These are phyloP conservation scores for Boletus mariae DNA, from an alignment of 1,284 basidiomycete species.

Conservation along the genomic window DNA sequence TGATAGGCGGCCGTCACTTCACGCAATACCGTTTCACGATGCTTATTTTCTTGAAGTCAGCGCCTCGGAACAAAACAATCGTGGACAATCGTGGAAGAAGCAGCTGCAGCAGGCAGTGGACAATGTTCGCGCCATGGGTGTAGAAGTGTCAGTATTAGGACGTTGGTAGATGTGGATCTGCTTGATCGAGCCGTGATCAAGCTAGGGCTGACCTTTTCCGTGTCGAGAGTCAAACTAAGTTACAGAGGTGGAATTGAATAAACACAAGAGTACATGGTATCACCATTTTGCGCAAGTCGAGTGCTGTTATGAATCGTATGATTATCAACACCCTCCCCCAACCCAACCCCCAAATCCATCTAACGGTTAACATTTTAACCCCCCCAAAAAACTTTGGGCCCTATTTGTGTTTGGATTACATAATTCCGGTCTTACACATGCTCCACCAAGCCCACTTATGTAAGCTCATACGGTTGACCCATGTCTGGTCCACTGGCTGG, in stretches of 20 bases:
- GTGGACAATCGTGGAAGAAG: constrained; percentile 17
- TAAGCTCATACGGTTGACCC: constrained; percentile 3
- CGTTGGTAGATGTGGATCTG: constrained; percentile 37
- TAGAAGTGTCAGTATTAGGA: constrained; percentile 37
- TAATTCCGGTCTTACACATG: not conserved
- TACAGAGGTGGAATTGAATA: too few relatives aligned
- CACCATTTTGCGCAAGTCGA: too few relatives aligned
- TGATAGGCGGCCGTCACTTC: constrained; percentile 57
- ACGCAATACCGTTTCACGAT: constrained; percentile 49
- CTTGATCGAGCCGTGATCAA: not conserved
- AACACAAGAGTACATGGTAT: too few relatives aligned
- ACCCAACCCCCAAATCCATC: too few relatives aligned
- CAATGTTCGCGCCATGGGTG: constrained; percentile 11
- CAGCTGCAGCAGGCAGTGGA: constrained; percentile 19
- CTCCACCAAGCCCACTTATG: not conserved
- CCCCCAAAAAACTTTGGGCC: too few relatives aligned
- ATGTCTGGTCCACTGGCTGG: constrained; percentile 56
- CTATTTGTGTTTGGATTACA: not conserved
- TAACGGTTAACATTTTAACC: too few relatives aligned
- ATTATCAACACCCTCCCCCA: too few relatives aligned
- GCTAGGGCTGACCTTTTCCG: too few relatives aligned
- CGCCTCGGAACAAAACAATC: constrained; percentile 11
- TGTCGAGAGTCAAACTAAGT: too few relatives aligned
- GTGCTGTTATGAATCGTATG: too few relatives aligned
- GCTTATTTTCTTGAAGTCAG: constrained; percentile 57